Percentiles rank a stretch among this genome's conserved stretches.
Conservation (phyloP, 2,329 filamentous ascomycete species). For the Byssochlamys sp. region DNA sequence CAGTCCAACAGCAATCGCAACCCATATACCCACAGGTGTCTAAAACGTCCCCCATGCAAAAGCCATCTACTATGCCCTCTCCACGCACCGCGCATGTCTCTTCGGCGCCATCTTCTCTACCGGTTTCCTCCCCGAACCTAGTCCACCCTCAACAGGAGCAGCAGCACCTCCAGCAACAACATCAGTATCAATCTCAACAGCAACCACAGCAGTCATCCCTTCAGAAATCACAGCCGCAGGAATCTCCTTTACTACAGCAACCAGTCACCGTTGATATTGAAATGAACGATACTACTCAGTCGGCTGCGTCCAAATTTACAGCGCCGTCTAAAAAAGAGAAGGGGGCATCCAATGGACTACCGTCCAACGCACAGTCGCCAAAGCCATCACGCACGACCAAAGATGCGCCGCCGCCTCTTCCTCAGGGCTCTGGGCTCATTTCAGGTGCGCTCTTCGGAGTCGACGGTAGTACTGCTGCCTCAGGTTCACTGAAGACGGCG, state of each 20-base stretch:
- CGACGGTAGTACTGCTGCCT: slow-evolving; percentile 36
- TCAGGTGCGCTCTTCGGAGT: slow-evolving; percentile 53
- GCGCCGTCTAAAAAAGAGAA: slow-evolving; percentile 34
- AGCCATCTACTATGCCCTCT: slow-evolving; percentile 3
- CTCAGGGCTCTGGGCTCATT: slow-evolving; percentile 55
- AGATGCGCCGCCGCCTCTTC: slow-evolving; percentile 47
- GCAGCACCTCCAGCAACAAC: slow-evolving; percentile 5
- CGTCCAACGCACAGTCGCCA: slow-evolving; percentile 45
- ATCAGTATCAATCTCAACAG: slow-evolving; percentile 12
- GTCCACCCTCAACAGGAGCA: neutral
- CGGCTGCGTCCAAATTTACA: slow-evolving; percentile 9
- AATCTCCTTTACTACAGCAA: slow-evolving; percentile 8
- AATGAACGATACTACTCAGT: neutral
- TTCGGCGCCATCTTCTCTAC: slow-evolving; percentile 1
- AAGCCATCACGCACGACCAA: slow-evolving; percentile 46
- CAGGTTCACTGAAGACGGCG: slow-evolving; percentile 35
- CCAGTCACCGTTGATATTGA: slow-evolving; percentile 8
- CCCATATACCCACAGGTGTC: slow-evolving; percentile 8
- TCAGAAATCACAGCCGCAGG: slow-evolving; percentile 6
- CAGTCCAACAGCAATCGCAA: slow-evolving; percentile 13
- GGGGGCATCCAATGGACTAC: slow-evolving; percentile 37
- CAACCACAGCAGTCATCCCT: slow-evolving; percentile 7
- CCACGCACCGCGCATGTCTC: slow-evolving; percentile 2
- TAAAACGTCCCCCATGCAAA: slow-evolving; percentile 13
- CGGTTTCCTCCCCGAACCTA: neutral